Evolutionary conservation across 192 early-diverging fungal species (phyloP).

Genomic region (Pilobolus umbonatus): DNA sequence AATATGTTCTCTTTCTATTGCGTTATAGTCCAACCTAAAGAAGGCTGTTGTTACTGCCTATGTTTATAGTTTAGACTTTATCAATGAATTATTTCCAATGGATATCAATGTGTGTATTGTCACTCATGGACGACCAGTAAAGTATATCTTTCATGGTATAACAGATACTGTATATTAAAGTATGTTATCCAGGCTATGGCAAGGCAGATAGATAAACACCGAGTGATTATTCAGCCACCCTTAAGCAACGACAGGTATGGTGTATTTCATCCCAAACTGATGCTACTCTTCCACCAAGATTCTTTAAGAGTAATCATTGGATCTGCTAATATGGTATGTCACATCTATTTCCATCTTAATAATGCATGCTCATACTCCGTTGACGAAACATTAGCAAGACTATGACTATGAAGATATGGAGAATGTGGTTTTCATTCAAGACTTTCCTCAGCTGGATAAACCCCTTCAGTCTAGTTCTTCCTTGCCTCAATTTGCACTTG

Average conservation of each 20-base stretch:
- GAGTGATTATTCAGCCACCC: conserved; percentile 43
- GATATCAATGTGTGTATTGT: conserved; percentile 40
- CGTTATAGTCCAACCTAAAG: conserved; percentile 19
- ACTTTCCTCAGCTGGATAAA: conserved; percentile 38
- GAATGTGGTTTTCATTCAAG: conserved; percentile 65
- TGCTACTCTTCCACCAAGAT: conserved; percentile 55
- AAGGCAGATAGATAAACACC: conserved; percentile 22
- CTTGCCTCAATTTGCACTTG: conserved; percentile 40
- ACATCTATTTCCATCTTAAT: neutral
- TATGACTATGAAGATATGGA: conserved; percentile 56
- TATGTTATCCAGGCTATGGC: conserved; percentile 27
- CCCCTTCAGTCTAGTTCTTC: neutral
- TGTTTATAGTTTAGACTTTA: conserved; percentile 46
- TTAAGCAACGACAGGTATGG: conserved; percentile 41
- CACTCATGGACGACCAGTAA: conserved; percentile 34
- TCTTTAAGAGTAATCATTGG: conserved; percentile 55
- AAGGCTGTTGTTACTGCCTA: conserved; percentile 55
- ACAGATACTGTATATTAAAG: neutral
- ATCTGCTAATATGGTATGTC: conserved; percentile 55
- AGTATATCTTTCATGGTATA: neutral
- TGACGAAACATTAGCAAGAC: conserved; percentile 14
- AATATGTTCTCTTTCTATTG: neutral
- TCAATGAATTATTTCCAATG: conserved; percentile 41
- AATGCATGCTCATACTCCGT: neutral
- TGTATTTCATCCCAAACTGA: conserved; percentile 58